Evolutionary conservation across 805 yeast species (phyloP), one percentile per base, ranked within the genome.

Genomic region (Candida multigemmis): DNA sequence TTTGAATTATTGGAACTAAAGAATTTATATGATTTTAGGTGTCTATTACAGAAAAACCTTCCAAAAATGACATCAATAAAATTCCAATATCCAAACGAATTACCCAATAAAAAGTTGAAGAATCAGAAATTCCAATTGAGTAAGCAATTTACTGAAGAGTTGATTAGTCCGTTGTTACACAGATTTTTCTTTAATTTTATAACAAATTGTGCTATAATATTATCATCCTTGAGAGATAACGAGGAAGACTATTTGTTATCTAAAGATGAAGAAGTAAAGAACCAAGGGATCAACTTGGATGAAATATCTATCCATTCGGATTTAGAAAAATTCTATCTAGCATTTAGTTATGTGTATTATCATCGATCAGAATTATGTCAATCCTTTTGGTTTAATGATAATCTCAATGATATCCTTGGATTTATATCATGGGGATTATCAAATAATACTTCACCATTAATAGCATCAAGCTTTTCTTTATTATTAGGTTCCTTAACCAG

Each of bases 381-480:
- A 2, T 53, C 56, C 8, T 80, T 83, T 43, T 87, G 95, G 94
- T 33, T 42, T 0, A 42, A 46, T 6, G 60, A 54, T 8, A 48
- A 42, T 12, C 27, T 26, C 3, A 69, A 78, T 9, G 75, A 76
- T 31, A 60, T 84, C 2, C 65, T 72, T 42, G 96, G 95, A 0
- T 87, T 91, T 38, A 60, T 89, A 21, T 72, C 71, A 30, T 91
- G 97, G 97, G 93, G 94, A 1, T 64, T 91, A 2, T 74, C 73
- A 33, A 76, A 82, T 41, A 85, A 77, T 34, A 56, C 66, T 1
- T 84, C 84, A 10, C 77, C 89, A 7, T 60, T 85, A 25, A 83
- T 86, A 58, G 71, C 84, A 27, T 80, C 97, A 0, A 71, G 94
- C 0, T 85, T 78, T 42, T 74, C 87, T 37, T 64, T 84, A 31